These are phyloP conservation scores for Candolleomyces aberdarensis DNA, from an alignment of 768 basidiomycete genomes.

Conservation along the genomic window DNA sequence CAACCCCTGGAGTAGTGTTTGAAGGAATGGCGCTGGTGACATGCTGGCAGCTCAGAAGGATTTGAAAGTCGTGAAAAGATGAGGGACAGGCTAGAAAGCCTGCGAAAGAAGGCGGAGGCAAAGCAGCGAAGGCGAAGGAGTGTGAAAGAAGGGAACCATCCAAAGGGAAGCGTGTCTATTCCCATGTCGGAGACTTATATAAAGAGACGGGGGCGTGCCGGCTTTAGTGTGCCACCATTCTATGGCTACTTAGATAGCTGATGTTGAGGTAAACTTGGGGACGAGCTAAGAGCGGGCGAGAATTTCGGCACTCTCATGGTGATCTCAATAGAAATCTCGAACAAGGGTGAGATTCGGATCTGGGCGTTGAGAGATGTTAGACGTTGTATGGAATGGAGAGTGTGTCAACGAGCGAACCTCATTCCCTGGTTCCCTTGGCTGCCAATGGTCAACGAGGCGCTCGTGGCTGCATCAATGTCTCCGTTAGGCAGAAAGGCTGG, in stretches of 20 bases:
- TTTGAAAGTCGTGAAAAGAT: neutral
- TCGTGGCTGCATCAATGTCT: too few relatives aligned
- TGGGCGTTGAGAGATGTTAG: too few relatives aligned
- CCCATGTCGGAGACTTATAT: neutral
- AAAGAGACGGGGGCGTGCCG: neutral
- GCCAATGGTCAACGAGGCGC: too few relatives aligned
- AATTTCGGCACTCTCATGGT: too few relatives aligned
- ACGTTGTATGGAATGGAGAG: too few relatives aligned
- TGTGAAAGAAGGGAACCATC: constrained; percentile 2
- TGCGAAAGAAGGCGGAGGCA: neutral
- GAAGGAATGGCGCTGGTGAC: neutral
- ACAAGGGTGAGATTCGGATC: too few relatives aligned
- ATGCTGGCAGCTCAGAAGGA: neutral
- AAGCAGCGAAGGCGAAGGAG: neutral
- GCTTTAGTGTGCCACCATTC: neutral
- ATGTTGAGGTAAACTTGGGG: neutral
- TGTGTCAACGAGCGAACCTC: too few relatives aligned
- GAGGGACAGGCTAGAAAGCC: neutral
- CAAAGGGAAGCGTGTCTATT: neutral
- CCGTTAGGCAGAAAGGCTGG: too few relatives aligned
- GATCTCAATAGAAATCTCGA: too few relatives aligned
- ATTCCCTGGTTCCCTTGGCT: too few relatives aligned
- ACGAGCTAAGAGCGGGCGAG: too few relatives aligned
- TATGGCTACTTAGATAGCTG: neutral
- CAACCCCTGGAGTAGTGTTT: constrained; percentile 23